A percentile compares a stretch with the other conserved stretches of the same genome.
Conservation (phyloP, 768 basidiomycete species). For the Coprinopsis strossmayeri region DNA sequence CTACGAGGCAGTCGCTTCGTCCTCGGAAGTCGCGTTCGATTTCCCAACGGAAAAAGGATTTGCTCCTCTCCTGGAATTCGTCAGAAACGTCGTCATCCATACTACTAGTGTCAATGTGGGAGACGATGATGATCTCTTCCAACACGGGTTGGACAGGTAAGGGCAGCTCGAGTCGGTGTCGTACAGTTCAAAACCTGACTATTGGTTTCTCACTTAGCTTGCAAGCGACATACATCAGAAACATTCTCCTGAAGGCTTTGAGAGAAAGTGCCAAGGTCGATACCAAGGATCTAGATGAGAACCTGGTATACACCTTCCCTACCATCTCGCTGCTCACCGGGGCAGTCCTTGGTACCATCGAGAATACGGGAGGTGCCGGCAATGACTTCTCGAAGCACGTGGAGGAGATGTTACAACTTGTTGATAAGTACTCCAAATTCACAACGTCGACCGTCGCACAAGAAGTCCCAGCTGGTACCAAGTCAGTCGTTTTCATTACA, state of each 20-base stretch:
- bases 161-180: neutral
- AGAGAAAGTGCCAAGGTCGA: constrained; percentile 5
- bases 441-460: constrained; percentile 11
- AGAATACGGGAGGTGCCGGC: neutral
- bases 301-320: constrained; percentile 17
- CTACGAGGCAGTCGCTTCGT: constrained; percentile 18
- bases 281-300: constrained; percentile 5
- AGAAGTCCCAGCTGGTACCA: neutral
- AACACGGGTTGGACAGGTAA: constrained; percentile 36
- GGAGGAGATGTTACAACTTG: constrained; percentile 17
- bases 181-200: neutral
- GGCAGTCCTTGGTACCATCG: constrained; percentile 4
- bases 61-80: neutral
- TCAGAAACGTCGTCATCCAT: neutral
- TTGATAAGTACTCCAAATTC: constrained; percentile 18
- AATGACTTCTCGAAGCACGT: neutral
- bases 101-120: neutral
- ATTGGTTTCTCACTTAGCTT: constrained; percentile 23
- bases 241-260: constrained; percentile 19
- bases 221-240: constrained; percentile 30
- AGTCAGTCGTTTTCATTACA: constrained; percentile 26
- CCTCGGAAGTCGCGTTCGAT: neutral
- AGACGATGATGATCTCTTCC: constrained; percentile 33
- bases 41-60: neutral
- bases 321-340: constrained; percentile 13